Base-by-base conservation (phyloP, 768 basidiomycete species). In the Phylloporus scabripes region DNA sequence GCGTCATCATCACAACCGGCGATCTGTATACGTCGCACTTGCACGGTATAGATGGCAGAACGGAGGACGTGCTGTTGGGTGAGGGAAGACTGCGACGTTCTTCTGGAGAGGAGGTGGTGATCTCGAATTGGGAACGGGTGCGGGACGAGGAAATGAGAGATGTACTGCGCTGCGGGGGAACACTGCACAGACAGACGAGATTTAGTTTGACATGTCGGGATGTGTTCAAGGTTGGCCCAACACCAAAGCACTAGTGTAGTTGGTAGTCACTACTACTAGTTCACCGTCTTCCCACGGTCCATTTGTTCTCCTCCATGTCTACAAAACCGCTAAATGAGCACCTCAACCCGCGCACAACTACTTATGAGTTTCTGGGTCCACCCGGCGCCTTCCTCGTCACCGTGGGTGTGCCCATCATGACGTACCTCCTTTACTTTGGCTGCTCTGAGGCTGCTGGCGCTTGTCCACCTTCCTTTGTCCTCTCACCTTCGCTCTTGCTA, bases 151-250 rank as follows among this genome's bases (percentile, higher is more conserved):
- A 63, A 29, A 64, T 69, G 29, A 62, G 67, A 45, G 65, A 68
- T 36, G 66, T 69, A 9, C 63, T 85, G 42, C 43, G 59, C 34
- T 62, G 68, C 14, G 83, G 82, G n/a, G 79, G 78, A 7, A 62
- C 64, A 24, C 65, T 92, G 49, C 60, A 63, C 53, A 75, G 93
- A 52, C 70, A 70, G 15, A 74, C 74, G 33, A 71, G 93, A 62
- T 81, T 87, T 46, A 95, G 91, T 68, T 65, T 95, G 60, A 95
- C 93, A 1, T 95, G 88, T 63, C 76, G 92, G 45, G 87, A 87
- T 60, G 86, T 93, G 3, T 77, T 74, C 48, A 85, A 79, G 59
- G 83, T 90, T 20, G 51, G 46, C 18, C 39, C 36, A 34, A 17
- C 33, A 15, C 29, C 33, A 7, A 40, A 40, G 21, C 21, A 40